These are phyloP conservation scores for Pilaira anomala DNA, from an alignment of 192 early-diverging fungal genomes.

Conservation along the genomic window DNA sequence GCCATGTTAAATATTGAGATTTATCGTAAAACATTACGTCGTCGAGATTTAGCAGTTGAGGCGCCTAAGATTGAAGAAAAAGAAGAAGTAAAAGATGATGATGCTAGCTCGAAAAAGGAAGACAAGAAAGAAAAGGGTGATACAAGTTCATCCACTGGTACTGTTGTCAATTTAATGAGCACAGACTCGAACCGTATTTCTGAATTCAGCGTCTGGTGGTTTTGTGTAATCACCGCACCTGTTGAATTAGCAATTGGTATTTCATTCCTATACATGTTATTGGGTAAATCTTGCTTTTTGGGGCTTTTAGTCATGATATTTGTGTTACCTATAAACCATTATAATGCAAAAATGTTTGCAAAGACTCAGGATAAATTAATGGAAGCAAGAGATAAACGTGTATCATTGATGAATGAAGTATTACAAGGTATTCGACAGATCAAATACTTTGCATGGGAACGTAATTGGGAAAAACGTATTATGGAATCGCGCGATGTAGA, in stretches of 20 bases:
- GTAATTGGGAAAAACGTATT: constrained; percentile 45
- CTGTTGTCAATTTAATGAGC: constrained; percentile 72
- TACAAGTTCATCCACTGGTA: constrained; percentile 50
- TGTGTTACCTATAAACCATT: constrained; percentile 40
- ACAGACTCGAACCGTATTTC: constrained; percentile 66
- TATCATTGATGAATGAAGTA: constrained; percentile 56
- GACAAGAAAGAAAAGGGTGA: constrained; percentile 21
- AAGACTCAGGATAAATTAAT: constrained; percentile 57
- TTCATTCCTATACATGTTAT: constrained; percentile 67
- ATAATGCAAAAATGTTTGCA: constrained; percentile 30
- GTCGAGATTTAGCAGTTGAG: constrained; percentile 45
- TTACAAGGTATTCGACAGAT: constrained; percentile 88
- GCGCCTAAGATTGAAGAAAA: constrained; percentile 21
- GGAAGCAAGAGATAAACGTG: constrained; percentile 70
- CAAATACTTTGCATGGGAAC: constrained; percentile 84
- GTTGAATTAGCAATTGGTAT: constrained; percentile 63
- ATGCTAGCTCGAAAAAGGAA: constrained; percentile 10
- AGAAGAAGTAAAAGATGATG: constrained; percentile 22
- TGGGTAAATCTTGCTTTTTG: constrained; percentile 77
- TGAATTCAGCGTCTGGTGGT: constrained; percentile 49
- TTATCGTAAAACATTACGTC: constrained; percentile 57
- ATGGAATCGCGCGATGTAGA: constrained; percentile 48
- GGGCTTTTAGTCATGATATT: constrained; percentile 61
- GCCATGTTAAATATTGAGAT: constrained; percentile 52
- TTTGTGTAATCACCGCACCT: constrained; percentile 55